These are phyloP conservation scores for Fraxinus platypoda DNA, from an alignment of 305 asterid species.

Conservation along the genomic window DNA sequence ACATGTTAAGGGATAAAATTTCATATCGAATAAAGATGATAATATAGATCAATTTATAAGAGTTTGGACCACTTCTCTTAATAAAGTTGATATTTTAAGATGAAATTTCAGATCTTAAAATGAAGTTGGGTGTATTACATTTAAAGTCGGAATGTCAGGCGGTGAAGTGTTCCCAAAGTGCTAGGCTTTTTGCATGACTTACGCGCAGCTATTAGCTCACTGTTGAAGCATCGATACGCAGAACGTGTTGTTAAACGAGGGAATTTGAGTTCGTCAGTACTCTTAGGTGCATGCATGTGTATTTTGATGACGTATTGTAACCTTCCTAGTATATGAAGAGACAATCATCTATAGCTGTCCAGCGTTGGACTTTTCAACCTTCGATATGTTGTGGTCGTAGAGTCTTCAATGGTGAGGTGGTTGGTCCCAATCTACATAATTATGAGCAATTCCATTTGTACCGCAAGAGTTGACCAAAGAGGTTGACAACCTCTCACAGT, in stretches of 20 bases:
- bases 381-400: not conserved
- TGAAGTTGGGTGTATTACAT: too few relatives aligned
- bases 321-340: not conserved
- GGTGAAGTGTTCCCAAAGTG: constrained; percentile 1
- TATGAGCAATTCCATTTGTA: too few relatives aligned
- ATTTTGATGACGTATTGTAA: not conserved
- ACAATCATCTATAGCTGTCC: not conserved
- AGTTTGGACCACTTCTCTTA: too few relatives aligned
- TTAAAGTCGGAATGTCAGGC: too few relatives aligned
- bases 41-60: too few relatives aligned
- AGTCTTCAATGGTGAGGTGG: not conserved
- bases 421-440: not conserved
- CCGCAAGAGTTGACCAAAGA: too few relatives aligned
- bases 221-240: not conserved
- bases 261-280: not conserved
- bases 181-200: constrained; percentile 38
- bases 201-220: constrained; percentile 5
- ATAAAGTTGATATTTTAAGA: too few relatives aligned
- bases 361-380: not conserved
- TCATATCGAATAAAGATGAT: too few relatives aligned
- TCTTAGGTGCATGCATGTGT: not conserved
- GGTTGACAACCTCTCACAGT: too few relatives aligned
- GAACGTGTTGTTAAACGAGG: not conserved
- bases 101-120: too few relatives aligned
- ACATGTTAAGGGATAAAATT: too few relatives aligned